Evolutionary conservation across 2,329 filamentous ascomycete species (phyloP), one percentile per base, ranked within the genome.

Genomic region (Chalara sp.): DNA sequence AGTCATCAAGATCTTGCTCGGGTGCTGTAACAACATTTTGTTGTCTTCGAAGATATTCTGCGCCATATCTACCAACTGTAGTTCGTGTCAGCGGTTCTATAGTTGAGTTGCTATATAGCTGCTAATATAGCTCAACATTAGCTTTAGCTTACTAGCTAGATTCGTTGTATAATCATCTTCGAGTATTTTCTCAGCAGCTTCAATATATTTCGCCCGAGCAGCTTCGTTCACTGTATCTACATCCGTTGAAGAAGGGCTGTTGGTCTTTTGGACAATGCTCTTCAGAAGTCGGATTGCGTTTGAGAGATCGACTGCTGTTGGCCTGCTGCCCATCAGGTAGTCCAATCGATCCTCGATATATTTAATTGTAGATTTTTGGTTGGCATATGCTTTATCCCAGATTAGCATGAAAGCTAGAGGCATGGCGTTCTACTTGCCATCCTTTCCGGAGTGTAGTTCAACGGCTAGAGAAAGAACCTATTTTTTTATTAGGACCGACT

Each of bases 271-370:
- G 28, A 89, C 79, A 28, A 80, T 73, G 6, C 71, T 73, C 64
- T 86, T 89, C 60, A 99, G 79, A 58, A 92, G 89, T 48, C 80
- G 73, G 56, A 92, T 90, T 44, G 92, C 92, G 71, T 97, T 95
- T 50, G 85, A 87, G 51, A 99, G 78, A 66, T 99, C 96, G 45
- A 99, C 93, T 5, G 93, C 93, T 1, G 93, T 99, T 1, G 93
- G 93, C 42, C 93, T 80, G 64, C 90, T 96, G 44, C 84, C 87
- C 60, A 93, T 85, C 44, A 99, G 78, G 66, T 95, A 96, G 59
- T 92, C 84, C 43, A 99, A 75, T 51, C 87, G 89, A 44, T 82
- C 75, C 52, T 84, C 74, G 56, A 96, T 88, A 65, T 87, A 87
- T 2, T 78, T 70, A 43, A 91, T 80, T 46, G 86, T 78, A 45